phyloP scores from a whole-genome alignment of 805 yeast species.

The Sugiyamaella valdiviana region DNA sequence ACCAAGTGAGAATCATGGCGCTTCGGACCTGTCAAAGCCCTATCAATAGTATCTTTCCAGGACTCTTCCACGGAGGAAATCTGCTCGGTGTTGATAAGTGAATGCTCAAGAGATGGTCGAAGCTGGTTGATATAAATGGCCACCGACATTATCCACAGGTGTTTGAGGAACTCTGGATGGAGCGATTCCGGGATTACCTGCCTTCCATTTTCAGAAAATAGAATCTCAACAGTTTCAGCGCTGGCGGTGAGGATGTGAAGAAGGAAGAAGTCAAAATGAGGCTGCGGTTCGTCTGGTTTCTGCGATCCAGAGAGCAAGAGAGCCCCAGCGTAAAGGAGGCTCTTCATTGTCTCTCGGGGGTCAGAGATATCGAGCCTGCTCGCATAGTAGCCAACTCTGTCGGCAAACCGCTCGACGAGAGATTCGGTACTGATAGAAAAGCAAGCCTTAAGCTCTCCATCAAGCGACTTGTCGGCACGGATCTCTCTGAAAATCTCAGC shows the following conservation, averaged over 20 bases:
- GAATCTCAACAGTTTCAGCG: conserved; percentile 24
- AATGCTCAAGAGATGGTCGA: conserved; percentile 17
- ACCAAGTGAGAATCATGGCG: conserved; percentile 18
- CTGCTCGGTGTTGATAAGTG: conserved; percentile 7
- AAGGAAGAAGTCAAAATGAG: conserved; percentile 25
- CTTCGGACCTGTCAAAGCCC: conserved; percentile 17
- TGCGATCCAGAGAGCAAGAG: conserved; percentile 22
- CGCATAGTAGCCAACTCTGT: conserved; percentile 14
- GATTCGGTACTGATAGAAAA: conserved; percentile 4
- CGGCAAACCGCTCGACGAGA: conserved; percentile 12
- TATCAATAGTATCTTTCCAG: conserved; percentile 18
- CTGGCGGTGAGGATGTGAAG: conserved; percentile 29
- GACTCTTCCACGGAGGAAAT: conserved; percentile 10
- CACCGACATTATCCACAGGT: conserved; percentile 17
- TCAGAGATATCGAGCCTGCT: conserved; percentile 18
- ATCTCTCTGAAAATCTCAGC: conserved; percentile 18
- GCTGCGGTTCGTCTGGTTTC: conserved; percentile 11
- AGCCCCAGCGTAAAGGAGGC: conserved; percentile 20
- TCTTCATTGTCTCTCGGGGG: conserved; percentile 14
- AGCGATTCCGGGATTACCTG: conserved; percentile 13
- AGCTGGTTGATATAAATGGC: conserved; percentile 17
- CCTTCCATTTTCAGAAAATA: conserved; percentile 7
- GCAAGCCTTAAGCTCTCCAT: conserved; percentile 9
- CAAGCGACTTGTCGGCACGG: conserved; percentile 18
- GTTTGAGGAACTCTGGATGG: conserved; percentile 10